phyloP scores from a whole-genome alignment of 1,139 yeast species.

The Scheffersomyces stambukii region DNA sequence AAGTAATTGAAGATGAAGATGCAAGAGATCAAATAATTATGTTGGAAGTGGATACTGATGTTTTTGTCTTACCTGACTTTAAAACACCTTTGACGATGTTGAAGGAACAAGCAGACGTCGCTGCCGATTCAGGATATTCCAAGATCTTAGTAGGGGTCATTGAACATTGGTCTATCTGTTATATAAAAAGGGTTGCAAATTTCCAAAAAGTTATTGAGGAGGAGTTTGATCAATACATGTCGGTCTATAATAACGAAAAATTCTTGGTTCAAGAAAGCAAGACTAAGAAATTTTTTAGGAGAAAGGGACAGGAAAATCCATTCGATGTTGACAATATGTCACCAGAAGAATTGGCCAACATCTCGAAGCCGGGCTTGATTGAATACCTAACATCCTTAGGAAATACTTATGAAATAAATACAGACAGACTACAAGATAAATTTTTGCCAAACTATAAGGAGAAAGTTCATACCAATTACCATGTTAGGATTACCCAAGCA shows the following conservation, averaged over 20 bases:
- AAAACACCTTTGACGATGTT: constrained; percentile 65
- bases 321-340: constrained; percentile 41
- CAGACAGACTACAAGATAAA: constrained; percentile 76
- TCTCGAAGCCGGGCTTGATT: constrained; percentile 70
- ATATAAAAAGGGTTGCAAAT: constrained; percentile 56
- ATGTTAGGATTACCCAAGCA: constrained; percentile 48
- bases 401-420: constrained; percentile 78
- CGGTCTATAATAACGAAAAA: constrained; percentile 38
- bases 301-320: constrained; percentile 16
- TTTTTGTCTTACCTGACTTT: constrained; percentile 56
- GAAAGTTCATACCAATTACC: constrained; percentile 64
- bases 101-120: constrained; percentile 88
- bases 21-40: constrained; percentile 54
- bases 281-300: constrained; percentile 44
- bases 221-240: constrained; percentile 50
- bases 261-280: constrained; percentile 36
- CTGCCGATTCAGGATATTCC: constrained; percentile 83
- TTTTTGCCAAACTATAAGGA: constrained; percentile 62
- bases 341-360: constrained; percentile 43
- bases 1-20: constrained; percentile 40
- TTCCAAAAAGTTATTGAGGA: constrained; percentile 56
- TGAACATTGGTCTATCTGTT: constrained; percentile 62
- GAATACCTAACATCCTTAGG: constrained; percentile 84
- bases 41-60: constrained; percentile 64
- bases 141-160: constrained; percentile 80